These are phyloP conservation scores for Cylindricascospora bacillispora DNA, from an alignment of 1,139 yeast genomes.

Conservation along the genomic window DNA sequence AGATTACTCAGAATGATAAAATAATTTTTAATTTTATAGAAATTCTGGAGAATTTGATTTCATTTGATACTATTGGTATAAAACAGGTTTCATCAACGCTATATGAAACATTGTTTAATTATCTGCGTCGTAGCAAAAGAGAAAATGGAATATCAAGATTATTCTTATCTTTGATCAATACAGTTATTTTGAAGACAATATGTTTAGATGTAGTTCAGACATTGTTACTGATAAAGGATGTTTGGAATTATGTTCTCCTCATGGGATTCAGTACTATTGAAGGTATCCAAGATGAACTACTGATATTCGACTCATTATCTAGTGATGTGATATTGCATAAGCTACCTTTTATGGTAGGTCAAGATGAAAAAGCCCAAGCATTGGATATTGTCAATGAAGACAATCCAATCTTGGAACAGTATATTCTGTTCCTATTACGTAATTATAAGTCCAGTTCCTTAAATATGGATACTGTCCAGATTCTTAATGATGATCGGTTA, in stretches of 20 bases:
- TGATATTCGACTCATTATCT: conserved; percentile 13
- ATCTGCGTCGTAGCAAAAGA: conserved; percentile 8
- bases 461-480: conserved; percentile 5
- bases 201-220: conserved; percentile 9
- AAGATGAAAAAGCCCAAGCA: conserved; percentile 3
- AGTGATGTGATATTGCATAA: conserved; percentile 13
- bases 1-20: conserved; percentile 10
- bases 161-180: conserved; percentile 13
- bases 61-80: conserved; percentile 16
- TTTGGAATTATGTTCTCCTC: conserved; percentile 11
- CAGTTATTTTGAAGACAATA: conserved; percentile 13
- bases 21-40: conserved; percentile 13
- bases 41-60: conserved; percentile 9
- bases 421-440: conserved; percentile 7
- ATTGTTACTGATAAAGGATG: conserved; percentile 8
- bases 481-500: too few species aligned
- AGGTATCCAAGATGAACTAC: conserved; percentile 11
- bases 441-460: conserved; percentile 10
- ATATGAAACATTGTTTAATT: conserved; percentile 6
- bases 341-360: conserved; percentile 12
- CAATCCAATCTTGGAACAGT: too few species aligned
- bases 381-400: too few species aligned
- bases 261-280: conserved; percentile 12
- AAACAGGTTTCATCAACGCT: conserved; percentile 8
- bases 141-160: conserved; percentile 16